phyloP scores from a whole-genome alignment of 2,329 filamentous ascomycete genomes.

The Alternaria gansuensis region DNA sequence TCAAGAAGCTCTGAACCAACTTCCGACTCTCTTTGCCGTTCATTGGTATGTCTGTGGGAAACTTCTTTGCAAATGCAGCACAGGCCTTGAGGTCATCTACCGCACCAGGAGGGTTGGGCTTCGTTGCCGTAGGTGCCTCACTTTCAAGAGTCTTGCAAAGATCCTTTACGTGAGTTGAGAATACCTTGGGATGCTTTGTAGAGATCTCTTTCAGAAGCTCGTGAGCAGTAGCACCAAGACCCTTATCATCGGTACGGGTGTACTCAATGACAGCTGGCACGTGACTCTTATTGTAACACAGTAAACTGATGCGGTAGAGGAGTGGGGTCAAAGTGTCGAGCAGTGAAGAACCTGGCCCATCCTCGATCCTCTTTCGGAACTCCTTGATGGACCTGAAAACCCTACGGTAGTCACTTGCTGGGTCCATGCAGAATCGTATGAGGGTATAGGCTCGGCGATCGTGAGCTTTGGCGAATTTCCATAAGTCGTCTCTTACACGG shows the following conservation, averaged over 20 bases:
- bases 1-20: slow-evolving; percentile 81
- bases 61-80: slow-evolving; percentile 86
- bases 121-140: slow-evolving; percentile 75
- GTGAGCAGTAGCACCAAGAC: slow-evolving; percentile 80
- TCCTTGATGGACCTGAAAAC: slow-evolving; percentile 91
- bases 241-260: slow-evolving; percentile 82
- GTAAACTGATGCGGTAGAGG: slow-evolving; percentile 80
- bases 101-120: slow-evolving; percentile 74
- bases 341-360: slow-evolving; percentile 68
- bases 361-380: slow-evolving; percentile 80
- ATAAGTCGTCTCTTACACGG: slow-evolving; percentile 77
- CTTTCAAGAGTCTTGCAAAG: slow-evolving; percentile 86
- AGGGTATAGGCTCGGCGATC: slow-evolving; percentile 91
- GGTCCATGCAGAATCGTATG: slow-evolving; percentile 82
- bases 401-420: slow-evolving; percentile 90
- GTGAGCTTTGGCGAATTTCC: slow-evolving; percentile 90
- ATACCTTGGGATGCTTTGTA: slow-evolving; percentile 83
- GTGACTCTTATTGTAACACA: slow-evolving; percentile 95
- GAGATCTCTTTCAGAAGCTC: slow-evolving; percentile 94
- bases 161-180: slow-evolving; percentile 91
- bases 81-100: slow-evolving; percentile 94
- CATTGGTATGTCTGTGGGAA: slow-evolving; percentile 80
- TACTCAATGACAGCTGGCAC: slow-evolving; percentile 88
- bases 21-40: slow-evolving; percentile 69
- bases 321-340: slow-evolving; percentile 83